These are phyloP conservation scores for Lumnitzera littorea DNA, from an alignment of 345 rosid species.

Conservation along the genomic window DNA sequence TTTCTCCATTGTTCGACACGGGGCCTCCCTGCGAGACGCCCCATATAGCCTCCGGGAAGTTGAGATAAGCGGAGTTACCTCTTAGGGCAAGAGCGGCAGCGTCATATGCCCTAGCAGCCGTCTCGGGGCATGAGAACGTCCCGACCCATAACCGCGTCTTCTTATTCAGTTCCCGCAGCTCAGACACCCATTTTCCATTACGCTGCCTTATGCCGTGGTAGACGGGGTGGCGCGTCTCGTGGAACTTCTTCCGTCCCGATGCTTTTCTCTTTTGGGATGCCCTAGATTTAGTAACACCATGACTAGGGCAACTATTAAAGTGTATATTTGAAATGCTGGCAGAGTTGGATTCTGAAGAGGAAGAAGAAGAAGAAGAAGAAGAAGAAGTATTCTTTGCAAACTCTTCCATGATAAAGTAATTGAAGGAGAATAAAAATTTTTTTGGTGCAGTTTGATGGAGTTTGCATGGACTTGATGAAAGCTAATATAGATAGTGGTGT, in stretches of 20 bases:
- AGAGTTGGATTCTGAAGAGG: no score
- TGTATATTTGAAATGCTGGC: no score
- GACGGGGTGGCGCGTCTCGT: slow-evolving; percentile 44
- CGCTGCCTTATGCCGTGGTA: slow-evolving; percentile 42
- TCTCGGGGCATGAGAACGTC: slow-evolving; percentile 33
- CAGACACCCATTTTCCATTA: slow-evolving; percentile 57
- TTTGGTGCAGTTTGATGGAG: no score
- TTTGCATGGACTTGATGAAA: no score
- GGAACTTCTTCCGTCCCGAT: slow-evolving; percentile 41
- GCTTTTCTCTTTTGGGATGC: slow-evolving; percentile 27
- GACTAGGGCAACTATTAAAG: no score
- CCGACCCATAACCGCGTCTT: slow-evolving; percentile 43
- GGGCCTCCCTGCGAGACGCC: slow-evolving; percentile 24
- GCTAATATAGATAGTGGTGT: no score
- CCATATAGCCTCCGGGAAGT: slow-evolving; percentile 28
- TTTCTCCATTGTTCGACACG: slow-evolving; percentile 15
- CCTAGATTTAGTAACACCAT: no score
- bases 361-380: no score
- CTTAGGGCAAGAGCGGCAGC: slow-evolving; percentile 37
- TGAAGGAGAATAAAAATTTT: no score
- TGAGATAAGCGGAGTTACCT: slow-evolving; percentile 29
- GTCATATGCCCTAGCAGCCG: slow-evolving; percentile 48
- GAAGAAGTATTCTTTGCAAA: no score
- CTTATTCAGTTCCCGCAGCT: slow-evolving; percentile 32
- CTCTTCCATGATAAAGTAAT: no score